Conservation (phyloP, 768 basidiomycete species). For the Amyloporia xantha region DNA sequence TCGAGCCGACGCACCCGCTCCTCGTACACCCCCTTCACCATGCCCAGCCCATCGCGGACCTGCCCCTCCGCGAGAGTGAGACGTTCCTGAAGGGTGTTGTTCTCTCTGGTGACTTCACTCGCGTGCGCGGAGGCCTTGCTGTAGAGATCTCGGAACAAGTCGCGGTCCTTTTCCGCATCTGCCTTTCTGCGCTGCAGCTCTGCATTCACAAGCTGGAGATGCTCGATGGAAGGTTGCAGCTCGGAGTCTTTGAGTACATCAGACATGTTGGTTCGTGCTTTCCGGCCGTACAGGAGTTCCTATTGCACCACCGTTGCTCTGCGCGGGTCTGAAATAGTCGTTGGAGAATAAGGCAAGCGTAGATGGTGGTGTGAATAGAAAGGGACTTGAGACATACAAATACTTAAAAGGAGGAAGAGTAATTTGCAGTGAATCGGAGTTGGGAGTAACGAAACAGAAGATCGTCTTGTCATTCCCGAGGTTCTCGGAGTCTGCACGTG, state of each 20-base stretch:
- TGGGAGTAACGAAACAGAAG: too few species aligned
- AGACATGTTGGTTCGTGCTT: too few species aligned
- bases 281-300: background rate
- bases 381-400: too few species aligned
- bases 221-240: conserved; percentile 8
- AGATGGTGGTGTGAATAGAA: too few species aligned
- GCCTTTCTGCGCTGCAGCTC: conserved; percentile 19
- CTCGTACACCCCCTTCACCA: conserved; percentile 45
- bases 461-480: too few species aligned
- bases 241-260: background rate
- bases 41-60: conserved; percentile 45
- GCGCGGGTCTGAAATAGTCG: too few species aligned
- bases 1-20: conserved; percentile 42
- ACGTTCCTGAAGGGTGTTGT: conserved; percentile 21
- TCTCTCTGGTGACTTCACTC: conserved; percentile 20
- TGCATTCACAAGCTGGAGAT: conserved; percentile 21
- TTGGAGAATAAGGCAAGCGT: background rate
- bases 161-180: conserved; percentile 24
- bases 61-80: conserved; percentile 35
- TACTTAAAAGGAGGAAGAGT: too few species aligned
- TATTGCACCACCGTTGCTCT: background rate
- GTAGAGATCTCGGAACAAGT: conserved; percentile 24
- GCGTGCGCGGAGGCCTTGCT: conserved; percentile 22
- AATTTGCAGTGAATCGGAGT: too few species aligned
- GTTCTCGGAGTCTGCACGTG: too few species aligned